Base-by-base conservation (phyloP, 306 rosid genomes). In the Styphnolobium japonicum region DNA sequence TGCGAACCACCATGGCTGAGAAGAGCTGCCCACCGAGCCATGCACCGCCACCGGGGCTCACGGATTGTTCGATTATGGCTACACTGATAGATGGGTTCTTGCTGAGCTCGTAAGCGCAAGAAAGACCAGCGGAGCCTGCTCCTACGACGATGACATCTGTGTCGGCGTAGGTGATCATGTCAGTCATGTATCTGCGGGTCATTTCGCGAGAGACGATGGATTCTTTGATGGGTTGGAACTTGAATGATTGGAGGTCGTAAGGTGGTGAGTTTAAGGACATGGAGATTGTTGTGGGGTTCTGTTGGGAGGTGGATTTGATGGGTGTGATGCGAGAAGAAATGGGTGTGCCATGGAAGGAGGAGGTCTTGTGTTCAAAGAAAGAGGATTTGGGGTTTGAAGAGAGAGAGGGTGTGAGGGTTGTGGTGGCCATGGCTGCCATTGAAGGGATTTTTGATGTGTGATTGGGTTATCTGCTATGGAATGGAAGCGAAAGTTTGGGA, bases 21-120 rank as follows among this genome's bases (percentile, higher is more conserved):
- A 96, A 96, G 46, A 96, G 99, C 66, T 96, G 98, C 8, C 98
- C 98, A 1, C 98, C 98, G 67, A 96, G 97, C 99, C 99, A 96
- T 0, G 98, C 97, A 42, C 98, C 99, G 2, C 99, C 97, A 4
- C 98, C 97, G 23, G 98, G 99, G 86, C 97, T 93, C 23, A 96
- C 97, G 12, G 98, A 96, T 71, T 96, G 99, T 72, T 96, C 97
- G 56, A 96, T 88, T 2, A 96, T 96, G 33, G 99, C 98, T 1
- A 93, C 77, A 40, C 70, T 55, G 71, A 96, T 79, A 10, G 80
- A 23, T 0, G 98, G 97, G 81, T 93, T 82, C 80, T 96, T 96
- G 90, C 98, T 93, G 79, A 96, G 90, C 61, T 96, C 97, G 33
- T 96, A 96, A 2, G 99, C 99, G 81, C 99, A 96, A 0, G 99